Base-by-base conservation (phyloP, 208 protist genomes). In the Phytomonas sp. region DNA sequence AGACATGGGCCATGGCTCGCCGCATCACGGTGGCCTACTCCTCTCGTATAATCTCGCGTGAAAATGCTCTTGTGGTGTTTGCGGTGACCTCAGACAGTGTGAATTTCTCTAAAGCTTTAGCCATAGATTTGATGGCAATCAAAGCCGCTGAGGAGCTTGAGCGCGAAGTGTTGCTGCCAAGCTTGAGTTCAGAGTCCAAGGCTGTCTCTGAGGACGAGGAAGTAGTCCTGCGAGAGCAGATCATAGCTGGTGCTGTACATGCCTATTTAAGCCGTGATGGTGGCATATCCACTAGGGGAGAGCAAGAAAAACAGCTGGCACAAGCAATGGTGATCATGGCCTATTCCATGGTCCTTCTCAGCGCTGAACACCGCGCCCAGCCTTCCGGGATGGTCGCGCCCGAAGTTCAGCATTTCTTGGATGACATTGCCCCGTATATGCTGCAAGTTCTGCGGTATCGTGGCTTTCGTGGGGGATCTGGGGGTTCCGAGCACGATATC, bases 11-110 rank as follows among this genome's bases (percentile, higher is more conserved):
- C 40, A 75, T 83, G 33, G 70, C 85, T 67, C 77, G 67, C 36
- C 78, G 85, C 45, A 80, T 93, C 49, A 93, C 91, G 72, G 82
- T 92, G 40, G 91, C 82, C 64, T 96, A 91, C 79, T 84, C 86
- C 1, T 91, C 89, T 30, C 84, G 91, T 73, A 88, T 96, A 56
- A 75, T 96, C 62, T 78, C 77, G 36, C 86, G 80, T 61, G 91
- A 96, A 69, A 94, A 94, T 70, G 85, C 84, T 26, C 75, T 94
- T 52, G 72, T 94, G 30, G 87, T 89, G 30, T 96, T 96, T 71
- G 84, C 86, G 19, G 82, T 94, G 23, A 80, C 77, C 16, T 83
- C 86, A 12, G 76, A 86, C 72, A 89, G 87, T 66, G 26, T 66
- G 37, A 73, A 78, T 60, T 92, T 92, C 62, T 81, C 85, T 2